Conservation (phyloP, 2,329 filamentous ascomycete species). For the Cladobotryum protrusum region DNA sequence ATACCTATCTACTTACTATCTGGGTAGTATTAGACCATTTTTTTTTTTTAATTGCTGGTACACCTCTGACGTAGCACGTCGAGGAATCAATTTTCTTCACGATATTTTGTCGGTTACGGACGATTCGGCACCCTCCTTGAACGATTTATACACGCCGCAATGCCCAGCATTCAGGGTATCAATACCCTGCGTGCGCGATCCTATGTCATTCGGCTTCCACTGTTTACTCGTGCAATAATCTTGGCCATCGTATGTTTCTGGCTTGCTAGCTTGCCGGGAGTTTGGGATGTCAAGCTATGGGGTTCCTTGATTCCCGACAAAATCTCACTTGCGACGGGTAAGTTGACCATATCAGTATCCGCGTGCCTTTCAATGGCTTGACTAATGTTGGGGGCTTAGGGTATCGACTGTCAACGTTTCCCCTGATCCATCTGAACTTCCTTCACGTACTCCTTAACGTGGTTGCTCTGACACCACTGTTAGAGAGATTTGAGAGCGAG, state of each 20-base stretch:
- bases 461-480: slow-evolving; percentile 72
- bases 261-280: slow-evolving; percentile 59
- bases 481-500: slow-evolving; percentile 91
- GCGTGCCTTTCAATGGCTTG: neutral
- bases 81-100: too few species aligned
- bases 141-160: slow-evolving; percentile 12
- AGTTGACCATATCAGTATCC: slow-evolving; percentile 6
- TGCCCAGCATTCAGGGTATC: slow-evolving; percentile 26
- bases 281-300: slow-evolving; percentile 71
- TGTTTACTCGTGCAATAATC: slow-evolving; percentile 72
- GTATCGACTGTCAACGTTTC: slow-evolving; percentile 89
- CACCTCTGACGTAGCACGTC: too few species aligned
- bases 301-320: slow-evolving; percentile 72
- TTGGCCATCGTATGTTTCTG: slow-evolving; percentile 57
- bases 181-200: slow-evolving; percentile 69
- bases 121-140: too few species aligned
- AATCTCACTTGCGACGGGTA: slow-evolving; percentile 64
- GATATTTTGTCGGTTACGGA: too few species aligned
- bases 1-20: too few species aligned
- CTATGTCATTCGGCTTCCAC: slow-evolving; percentile 76
- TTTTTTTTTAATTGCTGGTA: neutral
- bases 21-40: too few species aligned
- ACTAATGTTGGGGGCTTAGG: slow-evolving; percentile 45
- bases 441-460: slow-evolving; percentile 77
- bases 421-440: slow-evolving; percentile 75